A percentile compares a stretch with the other conserved stretches of the same genome.
Evolutionary conservation across 176 grass and related monocot genomes (phyloP).

Genomic region (Typha latifolia): DNA sequence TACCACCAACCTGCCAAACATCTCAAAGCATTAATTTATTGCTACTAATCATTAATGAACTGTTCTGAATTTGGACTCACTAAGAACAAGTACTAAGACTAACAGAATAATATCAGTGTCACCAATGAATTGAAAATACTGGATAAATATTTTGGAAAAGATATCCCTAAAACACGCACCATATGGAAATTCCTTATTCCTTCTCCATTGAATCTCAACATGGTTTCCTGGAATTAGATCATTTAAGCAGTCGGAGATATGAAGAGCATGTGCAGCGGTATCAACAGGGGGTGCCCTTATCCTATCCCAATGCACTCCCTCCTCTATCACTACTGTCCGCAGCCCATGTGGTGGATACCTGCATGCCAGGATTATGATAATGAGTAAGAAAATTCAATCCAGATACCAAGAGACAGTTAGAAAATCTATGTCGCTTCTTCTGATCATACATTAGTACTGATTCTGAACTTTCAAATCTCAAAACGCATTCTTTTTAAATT

Average conservation of each 20-base stretch:
- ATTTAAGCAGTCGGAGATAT: constrained; percentile 48
- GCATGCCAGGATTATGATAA: background rate
- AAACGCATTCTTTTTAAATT: no score
- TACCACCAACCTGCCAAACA: constrained; percentile 81
- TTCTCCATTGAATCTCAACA: constrained; percentile 91
- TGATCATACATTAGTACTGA: no score
- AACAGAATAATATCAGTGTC: no score
- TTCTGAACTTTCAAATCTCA: no score
- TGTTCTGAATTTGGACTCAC: background rate
- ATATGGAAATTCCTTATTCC: constrained; percentile 84
- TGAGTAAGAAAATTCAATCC: background rate
- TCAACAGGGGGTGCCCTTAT: constrained; percentile 47
- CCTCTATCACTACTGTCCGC: constrained; percentile 53
- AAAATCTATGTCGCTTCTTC: background rate
- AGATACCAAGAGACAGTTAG: background rate
- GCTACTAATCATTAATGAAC: constrained; percentile 4
- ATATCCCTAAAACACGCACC: constrained; percentile 24
- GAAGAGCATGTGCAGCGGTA: constrained; percentile 52
- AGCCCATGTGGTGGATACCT: constrained; percentile 80
- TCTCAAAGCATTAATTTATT: constrained; percentile 6
- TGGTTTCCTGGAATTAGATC: constrained; percentile 50
- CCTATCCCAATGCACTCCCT: constrained; percentile 57
- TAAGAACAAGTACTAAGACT: no score
- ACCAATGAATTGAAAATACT: no score
- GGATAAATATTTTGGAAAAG: background rate